Conservation (phyloP, 257 asterid genomes). For the Datura wrightii region DNA sequence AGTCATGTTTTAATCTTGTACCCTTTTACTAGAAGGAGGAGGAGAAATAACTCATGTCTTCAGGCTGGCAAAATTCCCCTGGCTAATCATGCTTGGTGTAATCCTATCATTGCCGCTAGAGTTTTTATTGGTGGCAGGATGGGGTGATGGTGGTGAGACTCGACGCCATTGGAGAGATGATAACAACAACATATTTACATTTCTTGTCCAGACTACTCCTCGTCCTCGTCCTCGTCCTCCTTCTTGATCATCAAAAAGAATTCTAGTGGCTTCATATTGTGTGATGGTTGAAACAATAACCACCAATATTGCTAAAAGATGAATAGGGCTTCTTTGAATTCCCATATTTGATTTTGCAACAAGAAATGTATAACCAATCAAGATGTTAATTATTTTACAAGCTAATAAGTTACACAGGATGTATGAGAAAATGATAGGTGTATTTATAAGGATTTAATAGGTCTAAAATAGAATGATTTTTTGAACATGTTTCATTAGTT, state of each 20-base stretch:
- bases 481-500: neutral
- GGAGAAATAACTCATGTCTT: too few relatives aligned
- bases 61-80: neutral
- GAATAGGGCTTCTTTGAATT: neutral
- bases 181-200: conserved; percentile 16
- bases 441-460: neutral
- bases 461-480: neutral
- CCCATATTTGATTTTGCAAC: neutral
- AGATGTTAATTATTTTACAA: too few relatives aligned
- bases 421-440: neutral
- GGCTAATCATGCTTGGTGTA: neutral
- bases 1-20: too few relatives aligned
- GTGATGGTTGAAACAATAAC: neutral
- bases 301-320: neutral
- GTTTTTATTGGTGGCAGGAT: neutral
- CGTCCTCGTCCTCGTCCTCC: conserved; percentile 28
- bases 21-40: neutral
- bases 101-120: neutral
- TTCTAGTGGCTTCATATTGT: neutral
- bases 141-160: neutral
- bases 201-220: neutral
- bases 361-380: too few relatives aligned
- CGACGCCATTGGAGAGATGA: conserved; percentile 18
- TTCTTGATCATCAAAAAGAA: neutral
- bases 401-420: too few relatives aligned